These are phyloP conservation scores for Ustilago tritici DNA, from an alignment of 1,284 basidiomycete species.

Conservation along the genomic window DNA sequence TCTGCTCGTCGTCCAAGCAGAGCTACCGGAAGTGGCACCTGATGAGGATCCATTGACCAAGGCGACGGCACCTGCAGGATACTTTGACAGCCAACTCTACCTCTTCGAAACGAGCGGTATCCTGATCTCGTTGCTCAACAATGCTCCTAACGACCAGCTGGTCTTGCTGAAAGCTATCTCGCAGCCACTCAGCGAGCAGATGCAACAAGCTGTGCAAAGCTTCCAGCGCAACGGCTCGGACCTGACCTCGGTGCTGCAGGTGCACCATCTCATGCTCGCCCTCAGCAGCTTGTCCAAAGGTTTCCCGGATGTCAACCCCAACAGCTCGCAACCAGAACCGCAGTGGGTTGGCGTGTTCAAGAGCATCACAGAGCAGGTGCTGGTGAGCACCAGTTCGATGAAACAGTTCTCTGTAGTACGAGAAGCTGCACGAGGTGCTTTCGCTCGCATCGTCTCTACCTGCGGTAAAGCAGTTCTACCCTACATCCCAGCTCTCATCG, in stretches of 20 bases:
- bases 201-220: conserved; percentile 77
- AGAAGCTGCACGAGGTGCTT: conserved; percentile 85
- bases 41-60: conserved; percentile 78
- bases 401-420: conserved; percentile 87
- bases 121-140: conserved; percentile 81
- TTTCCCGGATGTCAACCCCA: conserved; percentile 76
- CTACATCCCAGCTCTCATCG: conserved; percentile 87
- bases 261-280: conserved; percentile 96
- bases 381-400: conserved; percentile 88
- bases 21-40: conserved; percentile 73
- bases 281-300: conserved; percentile 95
- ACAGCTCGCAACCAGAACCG: conserved; percentile 75
- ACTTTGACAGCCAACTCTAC: conserved; percentile 92
- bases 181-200: conserved; percentile 82
- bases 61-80: conserved; percentile 79
- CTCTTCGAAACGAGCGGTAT: conserved; percentile 92
- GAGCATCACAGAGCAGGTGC: conserved; percentile 87
- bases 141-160: conserved; percentile 78
- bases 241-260: conserved; percentile 81
- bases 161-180: conserved; percentile 77
- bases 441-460: conserved; percentile 90
- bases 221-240: conserved; percentile 72
- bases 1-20: conserved; percentile 72
- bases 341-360: conserved; percentile 84
- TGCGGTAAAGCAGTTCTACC: conserved; percentile 81